Evolutionary conservation across 345 rosid genomes (phyloP).

Genomic region (Garcia nutans): DNA sequence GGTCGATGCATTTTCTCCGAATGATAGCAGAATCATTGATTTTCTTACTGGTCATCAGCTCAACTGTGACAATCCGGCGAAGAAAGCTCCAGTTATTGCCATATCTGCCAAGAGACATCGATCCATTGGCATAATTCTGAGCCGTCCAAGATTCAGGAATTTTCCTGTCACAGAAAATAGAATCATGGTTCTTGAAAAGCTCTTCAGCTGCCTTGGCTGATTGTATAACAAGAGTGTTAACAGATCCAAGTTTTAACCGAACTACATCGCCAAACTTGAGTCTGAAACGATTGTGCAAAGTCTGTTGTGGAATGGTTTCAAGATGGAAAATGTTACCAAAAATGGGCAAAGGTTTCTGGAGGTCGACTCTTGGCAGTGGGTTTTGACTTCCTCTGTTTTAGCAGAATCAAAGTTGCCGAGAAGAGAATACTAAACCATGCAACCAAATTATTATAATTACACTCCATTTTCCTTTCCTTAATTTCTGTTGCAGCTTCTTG

Average conservation of each 20-base stretch:
- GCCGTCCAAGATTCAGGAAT: not conserved
- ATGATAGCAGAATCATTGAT: conserved; percentile 10
- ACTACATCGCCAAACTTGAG: conserved; percentile 14
- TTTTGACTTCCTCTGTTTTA: no score
- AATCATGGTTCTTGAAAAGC: conserved; percentile 24
- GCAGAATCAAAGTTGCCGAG: no score
- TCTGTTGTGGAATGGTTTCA: conserved; percentile 21
- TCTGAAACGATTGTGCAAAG: conserved; percentile 1
- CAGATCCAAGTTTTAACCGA: conserved; percentile 24
- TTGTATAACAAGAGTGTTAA: conserved; percentile 23
- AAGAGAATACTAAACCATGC: no score
- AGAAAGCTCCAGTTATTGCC: conserved; percentile 20
- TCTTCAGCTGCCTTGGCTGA: conserved; percentile 23
- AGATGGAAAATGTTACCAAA: conserved; percentile 27
- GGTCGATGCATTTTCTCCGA: not conserved
- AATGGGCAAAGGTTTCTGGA: conserved; percentile 18
- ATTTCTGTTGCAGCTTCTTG: no score
- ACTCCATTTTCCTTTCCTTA: no score
- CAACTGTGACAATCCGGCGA: conserved; percentile 5
- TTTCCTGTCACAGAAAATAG: conserved; percentile 12
- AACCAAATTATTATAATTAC: no score
- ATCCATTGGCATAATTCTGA: conserved; percentile 11
- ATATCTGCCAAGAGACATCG: conserved; percentile 7
- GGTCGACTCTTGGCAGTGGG: no score
- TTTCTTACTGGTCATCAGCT: conserved; percentile 10